Evolutionary conservation across 106 monocot species (phyloP).

Genomic region (Apostasia ramifera): DNA sequence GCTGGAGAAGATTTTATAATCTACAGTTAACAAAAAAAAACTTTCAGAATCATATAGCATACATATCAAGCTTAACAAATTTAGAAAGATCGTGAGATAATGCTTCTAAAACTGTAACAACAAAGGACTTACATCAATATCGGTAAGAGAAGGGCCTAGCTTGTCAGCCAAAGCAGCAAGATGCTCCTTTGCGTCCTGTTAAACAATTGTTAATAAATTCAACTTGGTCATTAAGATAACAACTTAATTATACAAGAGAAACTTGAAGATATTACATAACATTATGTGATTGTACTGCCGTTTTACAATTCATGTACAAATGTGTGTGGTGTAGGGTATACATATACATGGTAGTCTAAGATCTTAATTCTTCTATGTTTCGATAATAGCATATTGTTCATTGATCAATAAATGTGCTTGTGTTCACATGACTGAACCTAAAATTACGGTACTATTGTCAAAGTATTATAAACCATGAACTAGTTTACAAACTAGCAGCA

Average conservation of each 20-base stretch:
- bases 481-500: too few relatives aligned
- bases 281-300: too few relatives aligned
- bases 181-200: constrained; percentile 11
- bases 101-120: not conserved
- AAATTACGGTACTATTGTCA: too few relatives aligned
- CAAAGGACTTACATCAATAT: constrained; percentile 65
- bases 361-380: too few relatives aligned
- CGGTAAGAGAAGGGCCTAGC: constrained; percentile 56
- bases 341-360: too few relatives aligned
- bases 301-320: too few relatives aligned
- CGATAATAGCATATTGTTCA: too few relatives aligned
- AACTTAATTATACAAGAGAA: not conserved
- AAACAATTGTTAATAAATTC: not conserved
- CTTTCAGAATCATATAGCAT: not conserved
- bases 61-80: too few relatives aligned
- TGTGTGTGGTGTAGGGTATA: too few relatives aligned
- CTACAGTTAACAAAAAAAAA: constrained; percentile 37
- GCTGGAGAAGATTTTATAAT: constrained; percentile 71
- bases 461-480: too few relatives aligned
- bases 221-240: not conserved
- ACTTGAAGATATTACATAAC: not conserved
- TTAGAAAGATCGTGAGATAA: not conserved
- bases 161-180: constrained; percentile 12
- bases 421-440: too few relatives aligned
- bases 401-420: too few relatives aligned